Conservation (phyloP, 1,284 basidiomycete genomes). For the Apiotrichum sp. region DNA sequence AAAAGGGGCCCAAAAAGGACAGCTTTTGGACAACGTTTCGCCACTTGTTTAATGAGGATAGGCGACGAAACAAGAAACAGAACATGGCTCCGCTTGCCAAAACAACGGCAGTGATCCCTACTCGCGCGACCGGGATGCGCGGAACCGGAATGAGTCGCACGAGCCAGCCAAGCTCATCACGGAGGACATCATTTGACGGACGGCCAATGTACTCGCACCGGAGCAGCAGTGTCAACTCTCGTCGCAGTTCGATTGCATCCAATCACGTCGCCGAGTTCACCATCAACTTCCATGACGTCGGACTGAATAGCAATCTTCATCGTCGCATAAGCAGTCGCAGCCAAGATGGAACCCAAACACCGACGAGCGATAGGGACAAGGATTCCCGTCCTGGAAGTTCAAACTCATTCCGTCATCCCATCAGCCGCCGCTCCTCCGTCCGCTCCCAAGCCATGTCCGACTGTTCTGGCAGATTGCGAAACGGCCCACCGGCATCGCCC, state of each 20-base stretch:
- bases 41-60: slow-evolving; percentile 49
- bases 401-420: slow-evolving; percentile 24
- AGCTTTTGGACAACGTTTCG: slow-evolving; percentile 49
- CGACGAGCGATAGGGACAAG: slow-evolving; percentile 41
- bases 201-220: slow-evolving; percentile 38
- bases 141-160: slow-evolving; percentile 24
- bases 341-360: slow-evolving; percentile 43
- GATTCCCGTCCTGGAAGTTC: slow-evolving; percentile 34
- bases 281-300: slow-evolving; percentile 28
- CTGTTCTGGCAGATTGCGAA: slow-evolving; percentile 16
- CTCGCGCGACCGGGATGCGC: slow-evolving; percentile 29
- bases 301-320: slow-evolving; percentile 23
- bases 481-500: slow-evolving; percentile 26
- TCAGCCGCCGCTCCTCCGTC: slow-evolving; percentile 25
- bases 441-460: slow-evolving; percentile 31
- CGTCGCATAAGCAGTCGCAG: slow-evolving; percentile 30
- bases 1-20: slow-evolving; percentile 34
- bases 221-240: slow-evolving; percentile 45
- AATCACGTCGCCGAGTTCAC: slow-evolving; percentile 27
- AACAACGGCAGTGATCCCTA: slow-evolving; percentile 25
- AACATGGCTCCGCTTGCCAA: slow-evolving; percentile 3
- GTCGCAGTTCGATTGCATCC: slow-evolving; percentile 43
- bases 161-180: slow-evolving; percentile 16
- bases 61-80: slow-evolving; percentile 42
- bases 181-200: slow-evolving; percentile 33